Conservation (phyloP, 768 basidiomycete genomes). For the Russula emetica region DNA sequence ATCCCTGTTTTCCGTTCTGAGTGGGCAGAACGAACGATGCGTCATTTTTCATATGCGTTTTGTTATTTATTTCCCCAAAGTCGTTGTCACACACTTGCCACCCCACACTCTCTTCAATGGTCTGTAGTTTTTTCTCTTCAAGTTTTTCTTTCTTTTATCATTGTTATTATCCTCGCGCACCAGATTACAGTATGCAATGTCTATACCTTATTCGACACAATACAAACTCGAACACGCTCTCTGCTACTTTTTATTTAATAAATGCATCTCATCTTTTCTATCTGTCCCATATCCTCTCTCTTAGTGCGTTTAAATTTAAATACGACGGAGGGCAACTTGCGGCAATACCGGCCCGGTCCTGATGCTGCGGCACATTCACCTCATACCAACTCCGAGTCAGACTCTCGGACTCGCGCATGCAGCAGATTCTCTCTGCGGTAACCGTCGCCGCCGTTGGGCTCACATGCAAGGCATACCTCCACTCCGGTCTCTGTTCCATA, state of each 20-base stretch:
- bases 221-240: background rate
- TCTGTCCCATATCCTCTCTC: too few relatives aligned
- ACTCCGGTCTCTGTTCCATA: conserved; percentile 60
- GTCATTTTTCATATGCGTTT: background rate
- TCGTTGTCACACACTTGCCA: too few relatives aligned
- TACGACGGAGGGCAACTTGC: background rate
- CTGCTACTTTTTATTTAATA: background rate
- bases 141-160: background rate
- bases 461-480: conserved; percentile 72
- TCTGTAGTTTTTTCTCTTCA: too few relatives aligned
- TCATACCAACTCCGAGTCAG: too few relatives aligned
- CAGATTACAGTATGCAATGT: conserved; percentile 17
- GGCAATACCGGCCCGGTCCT: background rate
- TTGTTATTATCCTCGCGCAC: conserved; percentile 5
- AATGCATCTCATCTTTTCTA: background rate
- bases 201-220: conserved; percentile 9
- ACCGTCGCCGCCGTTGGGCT: conserved; percentile 68
- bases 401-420: conserved; percentile 7
- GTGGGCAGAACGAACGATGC: too few relatives aligned
- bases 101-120: too few relatives aligned
- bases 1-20: background rate
- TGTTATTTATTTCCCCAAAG: background rate
- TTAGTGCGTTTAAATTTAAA: too few relatives aligned
- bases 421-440: conserved; percentile 44
- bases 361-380: background rate